Percentiles rank a stretch among this genome's conserved stretches.
These are phyloP conservation scores for Prunus armeniaca DNA, from an alignment of 306 rosid genomes.

Conservation along the genomic window DNA sequence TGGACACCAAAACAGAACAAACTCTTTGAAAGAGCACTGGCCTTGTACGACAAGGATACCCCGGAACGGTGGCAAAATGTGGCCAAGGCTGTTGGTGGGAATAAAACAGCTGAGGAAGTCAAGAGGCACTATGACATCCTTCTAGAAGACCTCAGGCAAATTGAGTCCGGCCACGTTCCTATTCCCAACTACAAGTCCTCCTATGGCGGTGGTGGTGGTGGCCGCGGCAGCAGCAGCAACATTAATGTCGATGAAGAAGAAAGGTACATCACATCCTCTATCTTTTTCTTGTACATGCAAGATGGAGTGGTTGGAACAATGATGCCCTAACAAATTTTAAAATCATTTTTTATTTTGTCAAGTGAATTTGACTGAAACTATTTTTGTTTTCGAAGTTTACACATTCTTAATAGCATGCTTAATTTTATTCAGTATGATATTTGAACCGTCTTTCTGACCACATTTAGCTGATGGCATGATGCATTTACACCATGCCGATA, in stretches of 20 bases:
- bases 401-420: too few relatives aligned
- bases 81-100: conserved; percentile 35
- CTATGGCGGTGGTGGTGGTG: background rate
- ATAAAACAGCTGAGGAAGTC: conserved; percentile 38
- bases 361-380: too few relatives aligned
- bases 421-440: too few relatives aligned
- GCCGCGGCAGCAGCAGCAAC: background rate
- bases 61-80: conserved; percentile 47
- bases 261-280: background rate
- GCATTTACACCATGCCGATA: too few relatives aligned
- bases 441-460: too few relatives aligned
- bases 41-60: conserved; percentile 40
- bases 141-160: conserved; percentile 33
- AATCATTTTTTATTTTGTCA: background rate
- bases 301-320: background rate
- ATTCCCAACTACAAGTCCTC: conserved; percentile 30
- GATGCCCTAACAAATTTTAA: background rate
- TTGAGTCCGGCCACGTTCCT: conserved; percentile 43
- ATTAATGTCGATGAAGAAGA: conserved; percentile 14
- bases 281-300: background rate
- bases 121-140: conserved; percentile 36
- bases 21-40: conserved; percentile 36
- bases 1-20: conserved; percentile 47
- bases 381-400: too few relatives aligned
- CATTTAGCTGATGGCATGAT: too few relatives aligned